Base-by-base conservation (phyloP, 345 rosid genomes). In the Corchorus capsularis region DNA sequence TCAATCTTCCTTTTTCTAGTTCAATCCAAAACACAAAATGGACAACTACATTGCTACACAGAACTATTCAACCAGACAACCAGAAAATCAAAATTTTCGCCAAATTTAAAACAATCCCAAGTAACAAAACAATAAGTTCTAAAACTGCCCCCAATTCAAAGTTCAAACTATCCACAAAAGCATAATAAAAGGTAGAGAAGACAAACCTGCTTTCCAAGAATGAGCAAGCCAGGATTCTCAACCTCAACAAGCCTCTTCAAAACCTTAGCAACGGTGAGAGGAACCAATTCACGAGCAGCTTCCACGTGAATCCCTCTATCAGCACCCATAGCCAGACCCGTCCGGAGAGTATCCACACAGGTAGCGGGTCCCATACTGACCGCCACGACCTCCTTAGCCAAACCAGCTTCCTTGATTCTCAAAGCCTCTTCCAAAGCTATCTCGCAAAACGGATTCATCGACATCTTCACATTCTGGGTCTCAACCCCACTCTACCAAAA, bases 361-460 rank as follows among this genome's bases (percentile, higher is more conserved):
- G 86, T 92, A 0, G 85, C 41, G 20, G 96, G 86, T 12, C 99
- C 99, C 81, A 93, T 85, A 39, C 86, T 87, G 27, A 92, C 92
- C 3, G 97, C 98, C 34, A 16, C n/a, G n/a, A 95, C 94, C 83
- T 95, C 98, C 73, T 89, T 85, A 2, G 96, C 94, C 62, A 91
- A 68, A n/a, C 98, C 97, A 0, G 93, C 84, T 81, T 93, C 97
- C 84, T 83, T 93, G 75, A 95, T 91, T 68, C 92, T 85, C 49
- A 95, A 86, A 37, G 99, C 97, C 83, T 95, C 98, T 59, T 93
- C 99, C 56, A 93, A 71, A 0, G 98, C 99, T 64, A 95, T 93
- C 87, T 93, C 96, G 77, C 99, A 95, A 79, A 95, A 95, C 5
- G 98, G 99, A 75, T 95, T 95, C 96, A 95, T 95, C 60, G 99